Evolutionary conservation across 495 filamentous ascomycete species (phyloP).

Genomic region (Aspergillus diversus): DNA sequence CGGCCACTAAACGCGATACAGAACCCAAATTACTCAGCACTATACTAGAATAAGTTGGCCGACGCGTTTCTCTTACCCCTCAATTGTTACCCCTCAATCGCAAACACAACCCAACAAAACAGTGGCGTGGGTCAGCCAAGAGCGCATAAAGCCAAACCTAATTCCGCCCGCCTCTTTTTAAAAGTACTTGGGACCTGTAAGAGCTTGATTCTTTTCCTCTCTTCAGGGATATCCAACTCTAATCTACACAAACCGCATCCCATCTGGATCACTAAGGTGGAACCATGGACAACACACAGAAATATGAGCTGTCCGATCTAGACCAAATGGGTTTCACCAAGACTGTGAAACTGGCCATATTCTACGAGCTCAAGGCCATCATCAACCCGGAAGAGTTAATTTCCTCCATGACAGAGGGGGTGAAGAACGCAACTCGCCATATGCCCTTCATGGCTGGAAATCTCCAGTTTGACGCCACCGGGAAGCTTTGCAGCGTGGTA

Average conservation of each 20-base stretch:
- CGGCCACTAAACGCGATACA: too few relatives aligned
- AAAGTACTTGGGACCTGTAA: not conserved
- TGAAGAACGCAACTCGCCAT: constrained; percentile 27
- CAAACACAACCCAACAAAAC: too few relatives aligned
- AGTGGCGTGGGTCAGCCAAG: too few relatives aligned
- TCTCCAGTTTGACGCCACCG: constrained; percentile 21
- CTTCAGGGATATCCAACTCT: not conserved
- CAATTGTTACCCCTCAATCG: too few relatives aligned
- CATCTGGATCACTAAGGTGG: not conserved
- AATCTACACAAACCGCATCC: not conserved
- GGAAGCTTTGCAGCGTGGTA: constrained; percentile 25
- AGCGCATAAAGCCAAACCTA: too few relatives aligned
- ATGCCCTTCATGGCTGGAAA: constrained; percentile 32
- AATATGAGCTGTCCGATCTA: constrained; percentile 30
- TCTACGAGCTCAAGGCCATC: constrained; percentile 23
- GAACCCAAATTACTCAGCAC: too few relatives aligned
- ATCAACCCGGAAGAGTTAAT: constrained; percentile 19
- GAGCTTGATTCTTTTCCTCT: not conserved
- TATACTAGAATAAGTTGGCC: too few relatives aligned
- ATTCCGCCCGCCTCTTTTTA: too few relatives aligned
- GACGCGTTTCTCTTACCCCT: too few relatives aligned
- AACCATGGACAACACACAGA: constrained; percentile 13
- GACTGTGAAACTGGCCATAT: constrained; percentile 25
- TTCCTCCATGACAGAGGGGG: constrained; percentile 24
- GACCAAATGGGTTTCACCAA: constrained; percentile 27